Base-by-base conservation (phyloP, 2,329 filamentous ascomycete genomes). In the Xylaria arbuscula region DNA sequence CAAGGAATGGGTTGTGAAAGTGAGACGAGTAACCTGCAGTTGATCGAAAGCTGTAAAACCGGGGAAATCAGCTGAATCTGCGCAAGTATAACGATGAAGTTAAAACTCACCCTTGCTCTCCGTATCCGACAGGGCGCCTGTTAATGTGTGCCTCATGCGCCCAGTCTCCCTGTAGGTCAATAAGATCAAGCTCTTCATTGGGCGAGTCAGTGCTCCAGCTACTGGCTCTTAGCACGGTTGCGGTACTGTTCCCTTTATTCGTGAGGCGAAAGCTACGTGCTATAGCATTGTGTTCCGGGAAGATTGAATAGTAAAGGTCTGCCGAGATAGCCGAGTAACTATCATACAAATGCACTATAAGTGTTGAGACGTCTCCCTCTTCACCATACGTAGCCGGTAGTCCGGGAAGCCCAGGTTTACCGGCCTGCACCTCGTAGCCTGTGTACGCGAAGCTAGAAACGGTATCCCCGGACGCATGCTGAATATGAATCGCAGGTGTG, bases 121-220 rank as follows among this genome's bases (percentile, higher is more conserved):
- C 89, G 61, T 85, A 88, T 32, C 87, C 84, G 1, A 90, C 82
- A 68, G 83, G 85, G 42, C 87, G 80, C 58, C 86, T 83, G 58
- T 86, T 83, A 3, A 85, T 83, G 45, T 84, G 85, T 19, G 84
- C 84, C 74, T 91, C 89, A 19, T 87, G 79, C 0, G 86, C 82
- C 89, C 89, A 91, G 68, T 91, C 89, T 1, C 89, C 89, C 1
- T 85, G 82, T 0, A 90, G 80, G 71, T 88, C 85, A 60, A 91
- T 80, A 83, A 91, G 86, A 22, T 91, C 87, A 17, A 89, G 80
- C 9, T 91, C 87, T 22, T 86, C 80, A 60, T 85, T 86, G 0
- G 88, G 88, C 48, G 89, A 79, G 67, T 91, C 89, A 0, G 88
- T 82, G 66, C 87, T 90, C 70, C 90, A 83, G 72, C 88, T 90